Conservation (phyloP, 257 asterid genomes). For the Agastache rugosa region DNA sequence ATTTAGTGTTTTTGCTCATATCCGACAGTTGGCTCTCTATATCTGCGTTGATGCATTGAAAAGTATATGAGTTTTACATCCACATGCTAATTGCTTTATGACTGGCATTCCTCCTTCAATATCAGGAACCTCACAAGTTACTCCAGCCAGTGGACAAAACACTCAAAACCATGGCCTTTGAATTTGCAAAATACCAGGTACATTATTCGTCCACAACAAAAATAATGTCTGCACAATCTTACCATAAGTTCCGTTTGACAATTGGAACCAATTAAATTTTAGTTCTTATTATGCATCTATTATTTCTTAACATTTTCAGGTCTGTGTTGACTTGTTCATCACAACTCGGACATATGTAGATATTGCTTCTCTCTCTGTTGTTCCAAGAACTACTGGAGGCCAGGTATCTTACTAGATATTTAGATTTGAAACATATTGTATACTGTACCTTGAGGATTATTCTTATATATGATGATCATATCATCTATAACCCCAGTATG, state of each 20-base stretch:
- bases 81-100: constrained; percentile 18
- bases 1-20: constrained; percentile 12
- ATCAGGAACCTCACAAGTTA: constrained; percentile 89
- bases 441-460: constrained; percentile 25
- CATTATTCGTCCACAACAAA: constrained; percentile 10
- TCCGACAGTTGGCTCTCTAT: constrained; percentile 20
- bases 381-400: constrained; percentile 95
- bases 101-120: constrained; percentile 35
- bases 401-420: constrained; percentile 58
- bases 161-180: constrained; percentile 83
- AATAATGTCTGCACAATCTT: constrained; percentile 17
- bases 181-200: constrained; percentile 97
- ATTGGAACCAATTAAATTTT: constrained; percentile 17
- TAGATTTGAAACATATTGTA: constrained; percentile 6
- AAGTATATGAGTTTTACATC: not conserved
- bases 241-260: not conserved
- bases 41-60: not conserved
- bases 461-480: not conserved
- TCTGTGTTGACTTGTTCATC: constrained; percentile 92
- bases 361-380: constrained; percentile 83
- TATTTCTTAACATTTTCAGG: constrained; percentile 54
- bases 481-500: constrained; percentile 4
- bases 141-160: constrained; percentile 89
- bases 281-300: constrained; percentile 20
- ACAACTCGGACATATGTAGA: constrained; percentile 90